Evolutionary conservation across 139 green algal species (phyloP), one percentile per base, ranked within the genome.

Genomic region (Mychonastes homosphaera): DNA sequence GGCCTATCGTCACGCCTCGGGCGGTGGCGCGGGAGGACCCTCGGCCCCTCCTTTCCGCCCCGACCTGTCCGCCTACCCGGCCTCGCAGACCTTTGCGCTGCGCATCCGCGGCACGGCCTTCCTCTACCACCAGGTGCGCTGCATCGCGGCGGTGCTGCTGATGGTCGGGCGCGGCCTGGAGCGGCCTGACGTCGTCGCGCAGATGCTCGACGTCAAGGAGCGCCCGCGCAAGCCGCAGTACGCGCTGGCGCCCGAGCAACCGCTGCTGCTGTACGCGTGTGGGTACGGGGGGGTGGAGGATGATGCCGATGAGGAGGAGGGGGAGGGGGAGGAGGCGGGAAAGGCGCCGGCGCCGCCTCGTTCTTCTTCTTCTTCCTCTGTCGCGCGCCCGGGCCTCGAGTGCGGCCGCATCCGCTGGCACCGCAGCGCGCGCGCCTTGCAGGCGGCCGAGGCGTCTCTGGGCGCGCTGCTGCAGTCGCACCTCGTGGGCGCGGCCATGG

Each of bases 61-160:
- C 52, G 58, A 6, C 51, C n/a, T 2, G 43, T 47, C 2, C 23
- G 38, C 21, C 23, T 19, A 35, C 9, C 8, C 0, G 48, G 58
- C 24, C 57, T 35, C 53, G 24, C 1, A 9, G 73, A 85, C n/a
- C 39, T 64, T 74, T 28, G 76, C 62, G 12, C 71, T 90, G 26
- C 65, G 64, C 43, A 56, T 88, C 16, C 57, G 69, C 0, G 86
- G 86, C 46, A 85, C 69, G 10, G 84, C 84, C 4, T 94, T 94
- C 72, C 72, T 94, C 39, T 94, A 84, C 86, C 88, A 94, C 64
- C 90, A 97, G 75, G 88, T 97, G 35, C 84, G 91, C 28, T 96
- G 85, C 81, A 95, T 98, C 63, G 84, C 84, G 24, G 78, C 86
- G 19, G 77, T 97, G 23, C 75, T 98, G 47, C 67, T 95, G 12